Conservation (phyloP, 176 grass and related monocot genomes). For the Zea luxurians region DNA sequence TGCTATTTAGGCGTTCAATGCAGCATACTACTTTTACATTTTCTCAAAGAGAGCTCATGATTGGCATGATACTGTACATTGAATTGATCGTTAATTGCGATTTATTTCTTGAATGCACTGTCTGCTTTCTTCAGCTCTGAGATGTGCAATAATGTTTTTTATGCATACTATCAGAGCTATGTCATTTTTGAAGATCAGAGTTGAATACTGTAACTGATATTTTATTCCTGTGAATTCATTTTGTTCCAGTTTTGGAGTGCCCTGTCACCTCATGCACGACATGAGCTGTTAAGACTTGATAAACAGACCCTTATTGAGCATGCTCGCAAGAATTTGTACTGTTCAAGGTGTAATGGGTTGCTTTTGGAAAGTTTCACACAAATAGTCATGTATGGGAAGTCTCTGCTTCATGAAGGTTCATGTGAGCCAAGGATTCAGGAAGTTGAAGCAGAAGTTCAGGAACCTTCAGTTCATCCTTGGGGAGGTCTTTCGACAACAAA, state of each 20-base stretch:
- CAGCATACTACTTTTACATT: not conserved
- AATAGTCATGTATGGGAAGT: slow-evolving; percentile 74
- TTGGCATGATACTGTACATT: slow-evolving; percentile 2
- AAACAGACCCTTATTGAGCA: slow-evolving; percentile 82
- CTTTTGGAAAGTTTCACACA: slow-evolving; percentile 85
- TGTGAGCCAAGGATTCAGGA: slow-evolving; percentile 32
- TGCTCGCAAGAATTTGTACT: slow-evolving; percentile 79
- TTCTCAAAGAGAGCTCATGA: not conserved
- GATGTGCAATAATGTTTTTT: slow-evolving; percentile 3
- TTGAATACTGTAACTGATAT: slow-evolving; percentile 4
- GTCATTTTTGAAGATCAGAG: not conserved
- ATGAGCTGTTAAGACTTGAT: slow-evolving; percentile 69
- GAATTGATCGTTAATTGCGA: not conserved
- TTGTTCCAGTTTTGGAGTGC: slow-evolving; percentile 78
- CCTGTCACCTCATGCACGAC: slow-evolving; percentile 47
- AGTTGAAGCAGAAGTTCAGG: slow-evolving; percentile 54
- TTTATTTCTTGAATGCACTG: not conserved
- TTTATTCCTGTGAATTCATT: slow-evolving; percentile 16
- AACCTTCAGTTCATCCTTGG: slow-evolving; percentile 70
- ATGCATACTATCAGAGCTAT: slow-evolving; percentile 19
- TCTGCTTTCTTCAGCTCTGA: not conserved
- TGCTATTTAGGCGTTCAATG: not conserved
- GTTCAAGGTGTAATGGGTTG: slow-evolving; percentile 86
- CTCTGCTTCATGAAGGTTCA: slow-evolving; percentile 49
- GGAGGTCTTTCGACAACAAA: slow-evolving; percentile 81